These are phyloP conservation scores for Aleurites moluccanus DNA, from an alignment of 441 rosid species.

Conservation along the genomic window DNA sequence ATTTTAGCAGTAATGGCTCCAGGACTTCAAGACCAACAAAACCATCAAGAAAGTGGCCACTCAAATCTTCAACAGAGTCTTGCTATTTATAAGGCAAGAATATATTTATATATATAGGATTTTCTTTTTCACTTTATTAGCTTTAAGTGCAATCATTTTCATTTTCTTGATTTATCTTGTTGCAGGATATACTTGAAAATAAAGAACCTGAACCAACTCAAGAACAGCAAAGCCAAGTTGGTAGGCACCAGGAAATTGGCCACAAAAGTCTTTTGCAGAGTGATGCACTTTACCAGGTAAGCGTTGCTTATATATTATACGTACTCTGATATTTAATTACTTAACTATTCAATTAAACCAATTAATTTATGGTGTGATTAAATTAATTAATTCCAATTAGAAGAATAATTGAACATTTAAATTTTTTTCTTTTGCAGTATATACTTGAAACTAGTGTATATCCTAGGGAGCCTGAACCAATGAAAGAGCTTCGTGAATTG, in stretches of 20 bases:
- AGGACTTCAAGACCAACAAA: background rate
- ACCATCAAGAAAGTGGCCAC: conserved; percentile 13
- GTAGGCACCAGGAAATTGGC: conserved; percentile 76
- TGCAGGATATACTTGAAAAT: conserved; percentile 22
- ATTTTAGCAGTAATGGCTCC: conserved; percentile 10
- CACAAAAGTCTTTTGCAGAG: conserved; percentile 90
- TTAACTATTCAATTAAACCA: background rate
- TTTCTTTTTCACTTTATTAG: background rate
- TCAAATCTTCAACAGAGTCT: conserved; percentile 13
- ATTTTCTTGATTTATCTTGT: background rate
- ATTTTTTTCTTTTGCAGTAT: conserved; percentile 46
- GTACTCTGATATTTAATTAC: background rate
- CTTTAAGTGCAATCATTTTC: background rate
- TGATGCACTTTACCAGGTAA: conserved; percentile 89
- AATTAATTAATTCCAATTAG: too few species aligned
- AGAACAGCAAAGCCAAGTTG: conserved; percentile 46
- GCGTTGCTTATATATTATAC: background rate
- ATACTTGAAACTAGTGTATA: conserved; percentile 96
- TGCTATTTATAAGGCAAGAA: conserved; percentile 24
- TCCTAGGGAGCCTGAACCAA: conserved; percentile 87
- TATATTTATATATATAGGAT: background rate
- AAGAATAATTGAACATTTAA: too few species aligned
- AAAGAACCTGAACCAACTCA: conserved; percentile 31
- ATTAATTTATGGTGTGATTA: too few species aligned
- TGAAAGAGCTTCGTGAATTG: conserved; percentile 88